Evolutionary conservation across 805 yeast genomes (phyloP), one percentile per base, ranked within the genome.

Genomic region (Starmera caribaea): DNA sequence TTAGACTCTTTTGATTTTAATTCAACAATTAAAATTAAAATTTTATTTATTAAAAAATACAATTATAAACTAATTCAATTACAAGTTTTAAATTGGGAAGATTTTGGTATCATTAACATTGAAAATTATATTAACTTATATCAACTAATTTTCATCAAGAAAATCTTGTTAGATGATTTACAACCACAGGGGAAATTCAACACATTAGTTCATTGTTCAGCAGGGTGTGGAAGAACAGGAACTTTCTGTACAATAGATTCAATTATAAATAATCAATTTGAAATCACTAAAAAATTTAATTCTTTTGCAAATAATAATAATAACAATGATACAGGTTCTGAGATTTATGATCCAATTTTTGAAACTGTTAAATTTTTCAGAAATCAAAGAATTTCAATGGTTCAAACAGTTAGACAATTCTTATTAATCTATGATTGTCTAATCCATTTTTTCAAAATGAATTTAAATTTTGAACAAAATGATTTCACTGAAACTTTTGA

Each of bases 201-300:
- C 1, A 69, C 79, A 6, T 55, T 87, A 35, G 84, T 83, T 21
- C 97, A 90, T 60, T 90, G 98, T 55, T 86, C 96, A 7, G 97
- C 97, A 2, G 98, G 98, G 0, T 88, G 95, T 54, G 98, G 98
- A 15, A 68, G 98, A 42, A 87, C 97, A 0, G 98, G 98, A 2
- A 84, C 96, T 2, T 81, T 80, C 54, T 76, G 88, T 45, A 75
- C 87, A 1, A 62, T 82, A 16, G 94, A 85, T 52, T 68, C 80
- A 0, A 65, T 70, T 16, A 59, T 76, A 30, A 72, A 79, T 37
- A 49, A 53, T 16, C 13, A 16, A 13, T 17, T 14, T 8, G 30
- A 17, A 8, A 21, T 17, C 21, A 26, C 21, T 3, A 37, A 46
- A 32, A 45, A 37, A 30, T 41, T 41, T 54, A 46, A 34, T 38